Conservation (phyloP, 352 stramenopile species). For the Phytophthora melonis region DNA sequence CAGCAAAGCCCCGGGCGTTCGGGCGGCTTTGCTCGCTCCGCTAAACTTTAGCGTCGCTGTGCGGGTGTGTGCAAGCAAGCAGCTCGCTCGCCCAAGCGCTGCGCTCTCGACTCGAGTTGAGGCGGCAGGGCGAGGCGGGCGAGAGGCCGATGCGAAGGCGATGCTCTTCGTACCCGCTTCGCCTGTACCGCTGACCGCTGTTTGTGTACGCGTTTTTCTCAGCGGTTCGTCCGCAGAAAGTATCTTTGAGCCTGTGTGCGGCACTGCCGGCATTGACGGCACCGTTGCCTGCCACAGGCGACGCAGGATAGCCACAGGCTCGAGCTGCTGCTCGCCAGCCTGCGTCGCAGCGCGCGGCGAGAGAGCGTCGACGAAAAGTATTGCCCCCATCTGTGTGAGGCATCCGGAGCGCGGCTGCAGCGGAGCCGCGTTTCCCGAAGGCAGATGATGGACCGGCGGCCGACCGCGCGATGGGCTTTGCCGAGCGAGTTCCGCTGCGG, state of each 20-base stretch:
- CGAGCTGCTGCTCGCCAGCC: neutral
- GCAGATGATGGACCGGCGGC: constrained; percentile 33
- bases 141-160: constrained; percentile 1
- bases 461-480: neutral
- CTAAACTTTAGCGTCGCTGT: constrained; percentile 10
- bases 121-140: neutral
- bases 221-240: constrained; percentile 10
- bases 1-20: neutral
- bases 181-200: neutral
- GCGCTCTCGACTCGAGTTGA: neutral
- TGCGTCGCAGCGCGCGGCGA: neutral
- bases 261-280: constrained; percentile 10
- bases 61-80: constrained; percentile 14
- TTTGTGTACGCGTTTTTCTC: constrained; percentile 4
- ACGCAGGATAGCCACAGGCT: constrained; percentile 6
- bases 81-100: neutral
- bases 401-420: constrained; percentile 24
- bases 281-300: neutral
- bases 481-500: constrained; percentile 16
- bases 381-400: constrained; percentile 31
- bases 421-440: constrained; percentile 29
- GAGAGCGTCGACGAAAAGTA: constrained; percentile 9
- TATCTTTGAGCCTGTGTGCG: constrained; percentile 15
- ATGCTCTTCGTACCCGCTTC: too few species aligned
- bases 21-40: neutral